Base-by-base conservation (phyloP, 2,329 filamentous ascomycete species). In the Rugonectria rugulosa region DNA sequence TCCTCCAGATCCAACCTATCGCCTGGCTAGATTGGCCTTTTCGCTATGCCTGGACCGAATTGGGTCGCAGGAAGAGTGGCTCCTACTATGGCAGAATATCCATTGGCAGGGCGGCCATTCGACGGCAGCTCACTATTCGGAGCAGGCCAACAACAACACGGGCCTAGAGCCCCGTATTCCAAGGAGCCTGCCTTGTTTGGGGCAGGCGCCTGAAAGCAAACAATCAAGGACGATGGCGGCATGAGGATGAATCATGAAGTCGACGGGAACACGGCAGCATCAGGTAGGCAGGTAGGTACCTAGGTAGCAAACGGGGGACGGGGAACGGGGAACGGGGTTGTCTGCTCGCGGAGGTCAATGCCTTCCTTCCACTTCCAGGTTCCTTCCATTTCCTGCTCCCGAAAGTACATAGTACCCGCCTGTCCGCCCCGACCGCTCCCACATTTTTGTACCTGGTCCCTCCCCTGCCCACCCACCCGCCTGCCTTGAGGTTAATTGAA, bases 401-500 rank as follows among this genome's bases (percentile, higher is more conserved):
- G n/a, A n/a, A n/a, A n/a, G n/a, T n/a, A n/a, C n/a, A n/a, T n/a
- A n/a, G n/a, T n/a, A n/a, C n/a, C n/a, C n/a, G n/a, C n/a, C n/a
- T 46, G 40, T 38, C 31, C 34, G 12, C 38, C 29, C 34, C 47
- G 47, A 47, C 20, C 53, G 48, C 40, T 36, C 48, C 47, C 45
- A 53, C 49, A 57, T 56, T 8, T 14, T n/a, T n/a, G n/a, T n/a
- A n/a, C 29, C n/a, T 32, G 6, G 29, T 32, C 29, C 29, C 5
- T 14, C 29, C 29, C n/a, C n/a, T n/a, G n/a, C n/a, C n/a, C n/a
- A n/a, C n/a, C n/a, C n/a, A n/a, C n/a, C n/a, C n/a, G n/a, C n/a
- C 29, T 32, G 29, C 12, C 29, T 32, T 9, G 26, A 12, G 7
- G 26, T 5, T 58, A 60, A 62, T 66, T 64, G 64, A 65, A 47